phyloP scores from a whole-genome alignment of 805 yeast species.

The Sugiyamaella floridensis region DNA sequence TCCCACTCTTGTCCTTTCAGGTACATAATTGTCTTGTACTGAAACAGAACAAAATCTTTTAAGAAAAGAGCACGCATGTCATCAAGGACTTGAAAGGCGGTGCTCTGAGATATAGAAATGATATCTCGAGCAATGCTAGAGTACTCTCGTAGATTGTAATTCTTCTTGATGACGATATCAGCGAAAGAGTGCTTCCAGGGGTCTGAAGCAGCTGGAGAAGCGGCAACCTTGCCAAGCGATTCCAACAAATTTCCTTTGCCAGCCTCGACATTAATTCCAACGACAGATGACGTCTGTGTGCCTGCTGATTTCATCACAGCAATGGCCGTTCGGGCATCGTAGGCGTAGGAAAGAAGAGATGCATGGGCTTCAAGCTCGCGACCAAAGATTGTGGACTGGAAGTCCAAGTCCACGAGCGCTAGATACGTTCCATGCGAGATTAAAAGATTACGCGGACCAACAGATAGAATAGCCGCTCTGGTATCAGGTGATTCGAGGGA shows the following conservation, averaged over 20 bases:
- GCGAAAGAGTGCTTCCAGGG: conserved; percentile 16
- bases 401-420: conserved; percentile 35
- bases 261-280: conserved; percentile 41
- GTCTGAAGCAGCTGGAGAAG: conserved; percentile 12
- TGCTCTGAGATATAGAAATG: conserved; percentile 23
- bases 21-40: conserved; percentile 14
- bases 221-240: conserved; percentile 58
- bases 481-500: background rate
- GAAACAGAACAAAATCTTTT: conserved; percentile 23
- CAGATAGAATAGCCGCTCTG: conserved; percentile 18
- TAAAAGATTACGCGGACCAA: conserved; percentile 25
- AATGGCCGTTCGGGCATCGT: background rate
- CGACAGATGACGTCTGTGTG: conserved; percentile 19
- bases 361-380: background rate
- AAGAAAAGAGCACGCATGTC: conserved; percentile 29
- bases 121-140: conserved; percentile 12
- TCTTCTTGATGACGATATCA: conserved; percentile 14
- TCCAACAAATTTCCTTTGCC: conserved; percentile 66
- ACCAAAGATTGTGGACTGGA: conserved; percentile 21
- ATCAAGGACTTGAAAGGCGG: conserved; percentile 18
- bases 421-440: conserved; percentile 24
- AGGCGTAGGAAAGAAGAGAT: background rate
- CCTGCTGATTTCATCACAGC: conserved; percentile 18
- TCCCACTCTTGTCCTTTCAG: conserved; percentile 22
- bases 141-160: conserved; percentile 10